phyloP scores from a whole-genome alignment of 805 yeast species.

The Zygoascus bituminiphila region DNA sequence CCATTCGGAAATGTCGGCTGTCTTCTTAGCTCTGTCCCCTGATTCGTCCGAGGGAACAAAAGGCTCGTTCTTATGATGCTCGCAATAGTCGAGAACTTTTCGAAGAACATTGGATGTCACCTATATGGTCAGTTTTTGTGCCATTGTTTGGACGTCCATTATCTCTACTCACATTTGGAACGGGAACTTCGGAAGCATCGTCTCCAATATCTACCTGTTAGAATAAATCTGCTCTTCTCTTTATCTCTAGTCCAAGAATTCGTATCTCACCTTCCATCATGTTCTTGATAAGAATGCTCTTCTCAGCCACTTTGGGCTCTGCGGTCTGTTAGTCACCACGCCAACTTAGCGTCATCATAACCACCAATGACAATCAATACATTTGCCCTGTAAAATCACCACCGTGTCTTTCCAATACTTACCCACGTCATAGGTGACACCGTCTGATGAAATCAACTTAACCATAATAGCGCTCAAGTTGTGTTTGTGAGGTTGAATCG shows the following conservation, averaged over 20 bases:
- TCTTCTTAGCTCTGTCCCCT: conserved; percentile 51
- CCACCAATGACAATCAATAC: not conserved
- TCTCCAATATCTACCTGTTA: conserved; percentile 34
- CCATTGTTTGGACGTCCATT: not conserved
- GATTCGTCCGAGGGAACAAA: conserved; percentile 68
- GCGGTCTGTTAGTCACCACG: not conserved
- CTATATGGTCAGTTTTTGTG: conserved; percentile 8
- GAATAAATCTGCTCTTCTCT: not conserved
- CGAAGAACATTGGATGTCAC: conserved; percentile 58
- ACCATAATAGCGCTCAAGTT: conserved; percentile 20
- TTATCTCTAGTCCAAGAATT: too few species aligned
- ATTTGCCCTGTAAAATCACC: too few species aligned
- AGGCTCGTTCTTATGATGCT: conserved; percentile 74
- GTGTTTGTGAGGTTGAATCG: too few species aligned
- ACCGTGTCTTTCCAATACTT: conserved; percentile 15
- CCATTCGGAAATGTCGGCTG: conserved; percentile 94
- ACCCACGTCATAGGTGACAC: conserved; percentile 70
- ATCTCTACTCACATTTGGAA: conserved; percentile 64
- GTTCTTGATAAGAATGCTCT: conserved; percentile 76
- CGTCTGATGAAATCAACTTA: conserved; percentile 63
- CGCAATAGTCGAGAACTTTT: conserved; percentile 94
- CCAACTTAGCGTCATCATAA: not conserved
- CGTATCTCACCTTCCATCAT: conserved; percentile 64
- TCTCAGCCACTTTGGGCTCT: conserved; percentile 68
- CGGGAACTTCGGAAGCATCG: conserved; percentile 67